Evolutionary conservation across 805 yeast genomes (phyloP), one percentile per base, ranked within the genome.

Genomic region (Clavispora vitiphila): DNA sequence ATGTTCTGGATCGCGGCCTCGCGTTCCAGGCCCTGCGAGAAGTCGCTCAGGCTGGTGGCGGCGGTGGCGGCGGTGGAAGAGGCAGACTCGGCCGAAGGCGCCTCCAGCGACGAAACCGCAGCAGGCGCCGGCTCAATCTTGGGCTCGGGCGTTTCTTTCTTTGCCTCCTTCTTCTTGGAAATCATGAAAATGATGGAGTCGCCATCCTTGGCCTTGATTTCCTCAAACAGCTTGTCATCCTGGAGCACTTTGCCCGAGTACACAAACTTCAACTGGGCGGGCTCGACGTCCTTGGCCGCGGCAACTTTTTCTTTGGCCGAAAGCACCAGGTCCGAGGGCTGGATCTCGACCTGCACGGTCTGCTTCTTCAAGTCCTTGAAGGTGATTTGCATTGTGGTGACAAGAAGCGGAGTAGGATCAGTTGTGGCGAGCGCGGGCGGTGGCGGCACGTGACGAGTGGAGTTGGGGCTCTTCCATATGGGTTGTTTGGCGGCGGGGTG

Each of bases 151-250:
- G 20, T 18, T 5, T 35, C 40, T 9, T 51, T 51, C 7, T 58
- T 45, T 21, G 60, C 45, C 42, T 58, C 56, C 54, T 69, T 61
- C 38, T 64, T 54, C 50, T 62, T 65, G 30, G 90, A 77, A 39
- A 89, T 77, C 98, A 93, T 91, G 63, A 89, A 91, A 42, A 93
- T 90, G 40, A 93, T 80, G 54, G 89, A 91, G 55, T 88, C 96
- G 44, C 81, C 81, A 26, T 83, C 90, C 61, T 88, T 87, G 53
- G 91, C 76, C 50, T 85, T 84, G 61, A 81, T 83, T 7, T 76
- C 73, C 38, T 75, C 83, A 44, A 91, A 72, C 3, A 84, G 73
- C 58, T 87, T 85, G 35, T 78, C 86, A 67, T 93, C 96, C 56
- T 79, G 87, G 38, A 93, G 78, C 34, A 93, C 91, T 59, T 89